These are phyloP conservation scores for Solanum paucissectum DNA, from an alignment of 257 asterid genomes.

Conservation along the genomic window DNA sequence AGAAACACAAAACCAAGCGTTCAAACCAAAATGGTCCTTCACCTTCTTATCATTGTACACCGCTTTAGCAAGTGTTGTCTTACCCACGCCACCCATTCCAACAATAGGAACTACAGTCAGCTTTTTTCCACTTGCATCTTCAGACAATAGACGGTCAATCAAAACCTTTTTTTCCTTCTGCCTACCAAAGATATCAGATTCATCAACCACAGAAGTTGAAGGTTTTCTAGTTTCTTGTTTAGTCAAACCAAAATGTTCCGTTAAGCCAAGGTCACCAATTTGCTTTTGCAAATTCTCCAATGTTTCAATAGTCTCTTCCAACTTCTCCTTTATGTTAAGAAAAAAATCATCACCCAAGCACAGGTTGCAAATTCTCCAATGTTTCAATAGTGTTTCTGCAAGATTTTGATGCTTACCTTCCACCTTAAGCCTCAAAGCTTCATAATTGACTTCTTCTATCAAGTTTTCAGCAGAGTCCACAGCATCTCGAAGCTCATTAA, in stretches of 20 bases:
- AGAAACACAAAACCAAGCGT: slow-evolving; percentile 48
- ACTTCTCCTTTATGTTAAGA: neutral
- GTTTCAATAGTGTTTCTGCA: neutral
- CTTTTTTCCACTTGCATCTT: neutral
- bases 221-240: neutral
- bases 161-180: neutral
- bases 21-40: slow-evolving; percentile 16
- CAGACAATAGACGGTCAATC: neutral
- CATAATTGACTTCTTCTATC: neutral
- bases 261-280: neutral
- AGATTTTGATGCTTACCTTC: neutral
- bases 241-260: neutral
- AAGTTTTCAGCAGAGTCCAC: slow-evolving; percentile 2
- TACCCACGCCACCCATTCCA: slow-evolving; percentile 14
- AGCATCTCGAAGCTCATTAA: neutral
- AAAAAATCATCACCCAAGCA: neutral
- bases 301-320: neutral
- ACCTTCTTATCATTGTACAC: slow-evolving; percentile 31
- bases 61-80: slow-evolving; percentile 48
- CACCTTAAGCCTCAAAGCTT: neutral
- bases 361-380: neutral
- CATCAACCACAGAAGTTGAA: slow-evolving; percentile 6
- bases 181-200: neutral
- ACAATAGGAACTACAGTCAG: neutral
- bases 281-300: neutral